A percentile compares a stretch with the other conserved stretches of the same genome.
Evolutionary conservation across 2,329 filamentous ascomycete genomes (phyloP).

Genomic region (Trichoderma breve): DNA sequence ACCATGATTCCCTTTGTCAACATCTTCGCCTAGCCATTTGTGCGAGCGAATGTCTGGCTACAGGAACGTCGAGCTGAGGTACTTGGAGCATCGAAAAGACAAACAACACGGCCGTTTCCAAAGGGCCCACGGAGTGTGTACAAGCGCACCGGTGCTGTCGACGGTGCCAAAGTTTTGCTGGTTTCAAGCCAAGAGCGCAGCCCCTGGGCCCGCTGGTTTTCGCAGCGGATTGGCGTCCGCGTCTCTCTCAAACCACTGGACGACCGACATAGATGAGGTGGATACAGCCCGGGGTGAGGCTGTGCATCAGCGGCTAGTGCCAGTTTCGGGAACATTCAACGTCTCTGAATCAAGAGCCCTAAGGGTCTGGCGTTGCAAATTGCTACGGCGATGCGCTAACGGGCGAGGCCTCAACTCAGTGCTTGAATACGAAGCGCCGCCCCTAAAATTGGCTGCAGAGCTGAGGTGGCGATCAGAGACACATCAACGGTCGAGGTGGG

Average conservation of each 20-base stretch:
- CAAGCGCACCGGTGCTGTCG: neutral
- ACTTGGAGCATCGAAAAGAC: neutral
- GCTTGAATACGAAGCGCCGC: neutral
- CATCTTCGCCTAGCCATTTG: neutral
- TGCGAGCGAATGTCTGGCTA: neutral
- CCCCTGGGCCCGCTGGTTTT: conserved; percentile 6
- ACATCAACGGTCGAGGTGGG: neutral
- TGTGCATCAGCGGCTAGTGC: conserved; percentile 16
- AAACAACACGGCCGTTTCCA: neutral
- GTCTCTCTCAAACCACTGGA: conserved; percentile 13
- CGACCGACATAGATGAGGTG: conserved; percentile 8
- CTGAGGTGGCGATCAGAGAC: neutral
- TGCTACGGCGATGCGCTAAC: conserved; percentile 4
- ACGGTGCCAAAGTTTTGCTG: neutral
- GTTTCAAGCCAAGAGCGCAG: conserved; percentile 11
- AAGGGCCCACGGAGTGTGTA: neutral
- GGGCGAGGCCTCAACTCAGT: neutral
- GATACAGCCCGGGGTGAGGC: conserved; percentile 12
- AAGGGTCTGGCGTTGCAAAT: neutral
- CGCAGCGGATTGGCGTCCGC: neutral
- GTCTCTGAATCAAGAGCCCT: neutral
- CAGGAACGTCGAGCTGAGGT: neutral
- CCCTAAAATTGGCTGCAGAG: conserved; percentile 3
- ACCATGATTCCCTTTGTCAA: neutral
- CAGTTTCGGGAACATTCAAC: conserved; percentile 8